Evolutionary conservation across 345 rosid genomes (phyloP).

Genomic region (Alliaria petiolata): DNA sequence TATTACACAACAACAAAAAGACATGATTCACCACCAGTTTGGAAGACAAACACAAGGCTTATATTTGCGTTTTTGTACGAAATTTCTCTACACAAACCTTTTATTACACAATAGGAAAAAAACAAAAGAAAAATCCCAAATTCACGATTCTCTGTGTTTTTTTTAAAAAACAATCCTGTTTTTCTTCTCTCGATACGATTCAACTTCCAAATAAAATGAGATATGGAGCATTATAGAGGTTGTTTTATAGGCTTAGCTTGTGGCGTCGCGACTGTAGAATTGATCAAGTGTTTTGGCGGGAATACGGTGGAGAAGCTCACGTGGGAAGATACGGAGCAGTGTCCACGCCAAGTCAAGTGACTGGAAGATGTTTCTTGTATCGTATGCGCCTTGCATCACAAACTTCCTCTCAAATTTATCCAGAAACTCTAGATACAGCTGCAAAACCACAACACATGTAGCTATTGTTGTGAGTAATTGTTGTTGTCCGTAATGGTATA

Average conservation of each 20-base stretch:
- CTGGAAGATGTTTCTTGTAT: constrained; percentile 93
- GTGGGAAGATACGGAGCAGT: constrained; percentile 95
- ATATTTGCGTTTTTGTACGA: constrained; percentile 1
- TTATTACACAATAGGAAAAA: constrained; percentile 16
- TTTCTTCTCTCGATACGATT: constrained; percentile 10
- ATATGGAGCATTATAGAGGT: constrained; percentile 1
- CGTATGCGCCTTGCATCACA: constrained; percentile 96
- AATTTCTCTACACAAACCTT: constrained; percentile 18
- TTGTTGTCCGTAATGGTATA: not conserved
- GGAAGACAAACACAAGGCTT: constrained; percentile 3
- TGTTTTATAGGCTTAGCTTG: constrained; percentile 15
- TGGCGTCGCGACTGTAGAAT: constrained; percentile 78
- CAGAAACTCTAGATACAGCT: constrained; percentile 84
- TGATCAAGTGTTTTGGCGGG: constrained; percentile 95
- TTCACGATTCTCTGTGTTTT: constrained; percentile 14
- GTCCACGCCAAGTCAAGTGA: constrained; percentile 98
- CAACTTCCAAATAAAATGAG: not conserved
- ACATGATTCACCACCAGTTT: constrained; percentile 16
- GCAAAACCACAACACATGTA: constrained; percentile 9
- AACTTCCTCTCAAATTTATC: constrained; percentile 98
- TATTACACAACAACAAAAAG: constrained; percentile 21
- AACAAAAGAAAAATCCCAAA: constrained; percentile 2
- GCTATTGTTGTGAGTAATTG: not conserved
- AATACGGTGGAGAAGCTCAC: constrained; percentile 98
- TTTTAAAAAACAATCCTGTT: constrained; percentile 4